Base-by-base conservation (phyloP, 768 basidiomycete genomes). In the Leccinum truebloodii region DNA sequence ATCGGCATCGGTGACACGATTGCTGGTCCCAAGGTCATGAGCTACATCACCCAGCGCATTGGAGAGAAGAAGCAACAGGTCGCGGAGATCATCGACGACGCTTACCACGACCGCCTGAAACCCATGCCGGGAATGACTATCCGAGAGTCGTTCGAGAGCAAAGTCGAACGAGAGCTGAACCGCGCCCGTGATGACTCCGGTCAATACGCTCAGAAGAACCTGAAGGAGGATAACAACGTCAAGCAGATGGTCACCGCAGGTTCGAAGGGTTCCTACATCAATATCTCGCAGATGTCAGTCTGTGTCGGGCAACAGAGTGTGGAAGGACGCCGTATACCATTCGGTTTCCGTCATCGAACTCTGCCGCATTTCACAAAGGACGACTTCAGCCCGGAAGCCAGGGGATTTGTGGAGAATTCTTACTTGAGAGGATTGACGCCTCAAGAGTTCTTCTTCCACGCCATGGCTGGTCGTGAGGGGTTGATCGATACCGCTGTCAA, bases 211-310 rank as follows among this genome's bases (percentile, higher is more conserved):
- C 94, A 98, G 78, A 90, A 94, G 78, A 89, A 89, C 71, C 80
- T 98, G 83, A 98, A 98, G 82, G 93, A 94, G 74, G 95, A 97
- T 78, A 98, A 99, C 82, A 98, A 98, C 68, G 95, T 98, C 80
- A 99, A 98, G 83, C 97, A 98, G 84, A 99, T 99, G 97, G 96
- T 98, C 71, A 94, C 96, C 6, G 95, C 97, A 10, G 97, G 97
- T 26, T 97, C 97, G 13, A 98, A 99, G 77, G 95, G 95, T 76
- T 95, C 95, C 0, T 95, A 94, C 81, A 99, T 98, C 83, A 99
- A 99, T 76, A 98, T 99, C 69, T 98, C 97, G 12, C 97, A 99
- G 78, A 98, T 98, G 97, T 96, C 96, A 18, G 95, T 95, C 59
- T 95, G 95, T 81, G 97, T 99, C 46, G 97, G 97, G 26, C 97